Percentiles rank a stretch among this genome's conserved stretches.
phyloP scores from a whole-genome alignment of 2,329 filamentous ascomycete genomes.

The Penicillium sp. region DNA sequence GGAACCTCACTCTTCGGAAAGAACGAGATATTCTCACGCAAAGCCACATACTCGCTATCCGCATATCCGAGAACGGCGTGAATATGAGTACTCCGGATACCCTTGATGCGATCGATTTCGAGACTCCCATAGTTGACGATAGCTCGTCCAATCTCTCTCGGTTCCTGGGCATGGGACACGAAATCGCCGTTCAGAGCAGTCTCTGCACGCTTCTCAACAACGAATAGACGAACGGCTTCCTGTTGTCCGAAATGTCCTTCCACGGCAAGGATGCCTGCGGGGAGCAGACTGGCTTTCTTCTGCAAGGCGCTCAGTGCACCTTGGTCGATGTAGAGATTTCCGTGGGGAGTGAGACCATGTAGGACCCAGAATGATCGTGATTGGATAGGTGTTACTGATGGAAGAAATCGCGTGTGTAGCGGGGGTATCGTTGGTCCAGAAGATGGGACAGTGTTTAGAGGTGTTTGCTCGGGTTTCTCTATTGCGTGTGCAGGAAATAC shows the following conservation, averaged over 20 bases:
- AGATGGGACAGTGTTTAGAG: constrained; percentile 38
- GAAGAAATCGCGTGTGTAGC: constrained; percentile 88
- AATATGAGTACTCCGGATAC: constrained; percentile 78
- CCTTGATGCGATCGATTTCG: constrained; percentile 81
- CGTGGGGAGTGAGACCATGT: constrained; percentile 84
- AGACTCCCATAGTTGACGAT: constrained; percentile 87
- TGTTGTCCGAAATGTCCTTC: constrained; percentile 86
- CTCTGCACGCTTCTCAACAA: constrained; percentile 60
- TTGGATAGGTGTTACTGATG: constrained; percentile 76
- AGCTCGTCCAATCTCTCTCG: constrained; percentile 76
- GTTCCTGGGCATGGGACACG: constrained; percentile 36
- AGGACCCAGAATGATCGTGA: constrained; percentile 97
- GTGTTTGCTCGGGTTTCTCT: constrained; percentile 17
- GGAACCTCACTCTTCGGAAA: constrained; percentile 38
- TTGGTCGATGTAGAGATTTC: constrained; percentile 87
- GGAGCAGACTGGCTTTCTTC: constrained; percentile 81
- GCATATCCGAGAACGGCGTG: constrained; percentile 78
- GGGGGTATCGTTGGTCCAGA: constrained; percentile 48
- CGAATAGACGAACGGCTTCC: constrained; percentile 82
- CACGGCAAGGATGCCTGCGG: constrained; percentile 85
- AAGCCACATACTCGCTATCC: constrained; percentile 88
- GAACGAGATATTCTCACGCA: constrained; percentile 82
- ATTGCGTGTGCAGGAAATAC: constrained; percentile 4
- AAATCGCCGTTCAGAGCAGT: constrained; percentile 40
- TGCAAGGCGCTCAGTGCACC: constrained; percentile 77